Evolutionary conservation across 78 protist genomes (phyloP), one percentile per base, ranked within the genome.

Genomic region (Emiliania huxleyi): DNA sequence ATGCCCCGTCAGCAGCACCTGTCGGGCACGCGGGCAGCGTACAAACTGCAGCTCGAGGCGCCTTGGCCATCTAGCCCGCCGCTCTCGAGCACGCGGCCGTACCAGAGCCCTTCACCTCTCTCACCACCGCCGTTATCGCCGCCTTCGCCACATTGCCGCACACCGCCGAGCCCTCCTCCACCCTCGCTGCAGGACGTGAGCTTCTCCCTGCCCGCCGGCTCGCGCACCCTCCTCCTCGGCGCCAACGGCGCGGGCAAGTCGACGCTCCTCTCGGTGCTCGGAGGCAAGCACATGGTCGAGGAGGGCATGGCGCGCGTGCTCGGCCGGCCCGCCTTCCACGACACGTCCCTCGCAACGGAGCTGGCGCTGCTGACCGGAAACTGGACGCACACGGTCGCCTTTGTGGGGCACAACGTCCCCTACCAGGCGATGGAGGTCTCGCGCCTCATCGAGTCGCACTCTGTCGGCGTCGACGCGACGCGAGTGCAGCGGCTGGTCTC

Each of bases 201-300:
- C n/a, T 1, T 79, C 38, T 55, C 6, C 52, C 42, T 83, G 26
- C 84, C 42, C 42, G 25, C n/a, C 29, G 90, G 92, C 45, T 0
- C 69, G 15, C 95, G 95, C 46, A n/a, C 83, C n/a, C 83, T 92
- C 25, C 75, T 95, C 29, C 46, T 94, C 49, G 97, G 97, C 8
- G 77, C 43, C 37, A 96, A 96, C 94, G 97, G 97, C 46, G 87
- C 94, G 23, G 97, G 93, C 89, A 90, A 90, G 88, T 35, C 75
- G 29, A 90, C 88, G 38, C 87, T 90, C 33, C n/a, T 73, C 23
- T 18, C 8, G n/a, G 77, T 90, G 22, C 6, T 90, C 5, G 93
- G 89, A 37, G 89, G 89, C 37, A 42, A 44, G 56, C 89, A 81
- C 55, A 6, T 81, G 49, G 49, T 42, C 15, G 33, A 44, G 49